These are phyloP conservation scores for Chrysoporthe austroafricana DNA, from an alignment of 2,329 filamentous ascomycete genomes.

Conservation along the genomic window DNA sequence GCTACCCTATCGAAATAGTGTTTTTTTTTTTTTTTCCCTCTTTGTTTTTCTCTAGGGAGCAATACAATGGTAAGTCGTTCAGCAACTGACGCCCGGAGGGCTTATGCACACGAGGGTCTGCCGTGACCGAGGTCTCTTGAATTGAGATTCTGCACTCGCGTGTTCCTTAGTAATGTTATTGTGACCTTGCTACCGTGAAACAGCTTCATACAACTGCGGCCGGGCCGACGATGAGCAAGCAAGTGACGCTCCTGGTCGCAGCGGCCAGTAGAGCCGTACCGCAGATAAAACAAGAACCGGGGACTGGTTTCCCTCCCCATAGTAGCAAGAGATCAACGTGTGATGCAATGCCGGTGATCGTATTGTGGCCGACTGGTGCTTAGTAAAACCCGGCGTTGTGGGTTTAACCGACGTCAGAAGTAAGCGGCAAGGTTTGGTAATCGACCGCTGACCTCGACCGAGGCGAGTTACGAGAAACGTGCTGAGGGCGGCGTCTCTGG, in stretches of 20 bases:
- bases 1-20: too few species aligned
- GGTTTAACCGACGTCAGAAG: slow-evolving; percentile 5
- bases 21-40: too few species aligned
- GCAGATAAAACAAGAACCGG: not conserved
- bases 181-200: slow-evolving; percentile 4
- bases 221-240: not conserved
- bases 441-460: slow-evolving; percentile 5
- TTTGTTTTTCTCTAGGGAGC: too few species aligned
- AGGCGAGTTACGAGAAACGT: too few species aligned
- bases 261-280: not conserved
- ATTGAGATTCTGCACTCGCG: not conserved
- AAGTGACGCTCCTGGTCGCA: not conserved
- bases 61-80: not conserved
- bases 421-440: slow-evolving; percentile 10
- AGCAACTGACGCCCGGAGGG: not conserved
- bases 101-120: not conserved
- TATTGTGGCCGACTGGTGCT: not conserved
- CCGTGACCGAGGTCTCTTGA: not conserved
- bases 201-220: not conserved
- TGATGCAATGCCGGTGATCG: not conserved
- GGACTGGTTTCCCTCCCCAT: too few species aligned
- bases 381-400: not conserved
- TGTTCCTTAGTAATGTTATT: not conserved
- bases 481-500: too few species aligned
- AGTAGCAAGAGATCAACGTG: not conserved